A percentile compares a stretch with the other conserved stretches of the same genome.
phyloP scores from a whole-genome alignment of 2,329 filamentous ascomycete species.

The Diaporthe citri region DNA sequence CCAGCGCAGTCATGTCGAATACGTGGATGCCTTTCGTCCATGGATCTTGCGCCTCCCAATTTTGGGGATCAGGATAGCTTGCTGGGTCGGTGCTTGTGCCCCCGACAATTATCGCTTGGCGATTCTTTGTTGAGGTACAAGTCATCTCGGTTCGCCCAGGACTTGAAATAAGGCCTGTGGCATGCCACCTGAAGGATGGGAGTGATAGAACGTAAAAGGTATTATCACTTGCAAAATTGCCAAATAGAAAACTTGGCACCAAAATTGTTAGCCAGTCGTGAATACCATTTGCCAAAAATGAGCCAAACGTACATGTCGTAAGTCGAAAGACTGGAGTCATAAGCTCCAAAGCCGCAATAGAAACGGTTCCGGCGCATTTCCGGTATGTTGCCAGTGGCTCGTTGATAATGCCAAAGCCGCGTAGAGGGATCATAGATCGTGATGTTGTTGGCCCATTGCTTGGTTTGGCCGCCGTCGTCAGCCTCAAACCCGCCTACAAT shows the following conservation, averaged over 20 bases:
- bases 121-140: background rate
- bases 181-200: background rate
- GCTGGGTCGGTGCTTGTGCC: background rate
- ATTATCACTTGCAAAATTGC: background rate
- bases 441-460: background rate
- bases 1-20: background rate
- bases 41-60: background rate
- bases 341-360: background rate
- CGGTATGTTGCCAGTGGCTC: background rate
- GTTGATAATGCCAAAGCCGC: background rate
- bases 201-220: background rate
- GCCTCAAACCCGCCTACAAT: background rate
- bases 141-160: background rate
- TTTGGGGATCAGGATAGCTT: background rate
- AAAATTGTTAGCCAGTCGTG: background rate
- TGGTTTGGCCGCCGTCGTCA: background rate
- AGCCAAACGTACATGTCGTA: background rate
- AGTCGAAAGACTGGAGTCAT: background rate
- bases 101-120: background rate
- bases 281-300: background rate
- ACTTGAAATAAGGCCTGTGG: background rate
- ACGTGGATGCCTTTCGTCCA: background rate
- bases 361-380: background rate
- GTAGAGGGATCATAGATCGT: background rate
- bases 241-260: background rate